phyloP scores from a whole-genome alignment of 2,329 filamentous ascomycete species.

The Nigrospora oryzae region DNA sequence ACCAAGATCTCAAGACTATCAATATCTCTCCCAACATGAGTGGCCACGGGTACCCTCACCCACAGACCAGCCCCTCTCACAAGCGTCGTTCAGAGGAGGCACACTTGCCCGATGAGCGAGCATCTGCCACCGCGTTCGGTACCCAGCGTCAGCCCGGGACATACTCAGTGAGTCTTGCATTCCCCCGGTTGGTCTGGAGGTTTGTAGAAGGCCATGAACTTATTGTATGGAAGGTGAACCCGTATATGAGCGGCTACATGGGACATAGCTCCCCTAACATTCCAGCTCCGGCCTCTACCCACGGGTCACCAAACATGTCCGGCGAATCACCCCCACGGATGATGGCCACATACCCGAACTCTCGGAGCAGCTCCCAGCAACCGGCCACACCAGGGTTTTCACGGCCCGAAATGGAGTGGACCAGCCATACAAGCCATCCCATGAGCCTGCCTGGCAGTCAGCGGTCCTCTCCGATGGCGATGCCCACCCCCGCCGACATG shows the following conservation, averaged over 20 bases:
- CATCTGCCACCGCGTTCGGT: too few species aligned
- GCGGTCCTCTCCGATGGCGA: constrained; percentile 34
- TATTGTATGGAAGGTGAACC: neutral
- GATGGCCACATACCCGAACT: constrained; percentile 27
- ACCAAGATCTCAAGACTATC: too few species aligned
- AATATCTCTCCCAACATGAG: too few species aligned
- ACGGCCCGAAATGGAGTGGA: constrained; percentile 32
- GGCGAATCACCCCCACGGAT: constrained; percentile 29
- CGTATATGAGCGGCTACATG: constrained; percentile 1
- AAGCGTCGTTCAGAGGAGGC: too few species aligned
- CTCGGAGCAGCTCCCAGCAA: constrained; percentile 31
- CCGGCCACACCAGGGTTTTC: constrained; percentile 39
- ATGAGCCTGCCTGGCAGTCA: constrained; percentile 32
- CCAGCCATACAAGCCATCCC: constrained; percentile 24
- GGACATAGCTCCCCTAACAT: constrained; percentile 31
- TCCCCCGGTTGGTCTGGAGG: neutral
- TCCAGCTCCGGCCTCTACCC: constrained; percentile 42
- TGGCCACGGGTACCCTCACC: too few species aligned
- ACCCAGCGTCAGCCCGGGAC: too few species aligned
- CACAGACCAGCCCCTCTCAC: too few species aligned
- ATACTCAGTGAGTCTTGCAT: too few species aligned
- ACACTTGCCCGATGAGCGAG: too few species aligned
- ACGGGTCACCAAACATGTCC: constrained; percentile 37
- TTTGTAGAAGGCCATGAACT: neutral
- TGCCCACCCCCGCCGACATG: constrained; percentile 26